Evolutionary conservation across 148 eudicot genomes (phyloP).

Genomic region (Dianthus caryophyllus): DNA sequence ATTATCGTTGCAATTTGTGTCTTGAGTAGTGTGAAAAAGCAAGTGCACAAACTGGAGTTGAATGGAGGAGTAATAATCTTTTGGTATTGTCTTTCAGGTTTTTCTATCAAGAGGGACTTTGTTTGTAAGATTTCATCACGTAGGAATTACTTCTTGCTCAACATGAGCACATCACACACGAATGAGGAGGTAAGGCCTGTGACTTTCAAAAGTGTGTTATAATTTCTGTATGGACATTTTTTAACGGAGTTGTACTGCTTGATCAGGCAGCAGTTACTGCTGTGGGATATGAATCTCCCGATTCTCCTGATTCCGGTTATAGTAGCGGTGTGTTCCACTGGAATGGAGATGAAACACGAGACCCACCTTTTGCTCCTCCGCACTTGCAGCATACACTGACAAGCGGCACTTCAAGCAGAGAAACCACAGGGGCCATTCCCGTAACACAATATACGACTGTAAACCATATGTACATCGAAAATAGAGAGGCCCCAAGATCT

Average conservation of each 20-base stretch:
- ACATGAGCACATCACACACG: slow-evolving; percentile 33
- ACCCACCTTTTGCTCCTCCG: slow-evolving; percentile 74
- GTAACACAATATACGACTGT: slow-evolving; percentile 64
- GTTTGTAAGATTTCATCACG: slow-evolving; percentile 13
- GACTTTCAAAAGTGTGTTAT: neutral
- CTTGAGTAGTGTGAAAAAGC: too few species aligned
- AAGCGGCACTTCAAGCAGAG: slow-evolving; percentile 45
- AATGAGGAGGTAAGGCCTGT: slow-evolving; percentile 28
- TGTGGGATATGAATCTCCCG: slow-evolving; percentile 81
- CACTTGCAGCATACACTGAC: slow-evolving; percentile 74
- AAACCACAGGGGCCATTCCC: slow-evolving; percentile 44
- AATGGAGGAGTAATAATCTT: too few species aligned
- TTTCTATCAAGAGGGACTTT: slow-evolving; percentile 18
- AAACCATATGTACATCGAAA: slow-evolving; percentile 91
- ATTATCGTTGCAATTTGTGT: too few species aligned
- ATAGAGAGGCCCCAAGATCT: slow-evolving; percentile 67
- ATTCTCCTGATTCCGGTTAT: slow-evolving; percentile 77
- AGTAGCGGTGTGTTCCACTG: slow-evolving; percentile 56
- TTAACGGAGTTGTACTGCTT: neutral
- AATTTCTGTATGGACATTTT: slow-evolving; percentile 4
- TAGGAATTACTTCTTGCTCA: slow-evolving; percentile 11
- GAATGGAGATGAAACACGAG: slow-evolving; percentile 64
- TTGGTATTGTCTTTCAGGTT: slow-evolving; percentile 13
- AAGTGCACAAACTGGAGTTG: too few species aligned
- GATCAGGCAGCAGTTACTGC: slow-evolving; percentile 60